Evolutionary conservation across 805 yeast species (phyloP).

Genomic region (Metschnikowia santaceciliae): DNA sequence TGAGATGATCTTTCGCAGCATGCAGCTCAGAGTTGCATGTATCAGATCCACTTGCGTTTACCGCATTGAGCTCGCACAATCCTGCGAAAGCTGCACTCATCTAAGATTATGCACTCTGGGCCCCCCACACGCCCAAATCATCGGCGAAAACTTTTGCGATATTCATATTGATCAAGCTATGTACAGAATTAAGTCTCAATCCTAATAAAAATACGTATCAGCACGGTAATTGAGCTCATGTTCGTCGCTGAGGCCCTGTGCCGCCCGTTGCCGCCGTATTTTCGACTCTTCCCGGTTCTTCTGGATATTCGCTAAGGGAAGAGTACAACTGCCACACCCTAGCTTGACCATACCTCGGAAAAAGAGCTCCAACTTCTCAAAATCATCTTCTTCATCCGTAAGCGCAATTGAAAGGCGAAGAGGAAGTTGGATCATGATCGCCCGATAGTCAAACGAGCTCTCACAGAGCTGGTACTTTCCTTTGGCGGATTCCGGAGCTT

Average conservation of each 20-base stretch:
- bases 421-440: conserved; percentile 24
- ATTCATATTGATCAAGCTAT: neutral
- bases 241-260: neutral
- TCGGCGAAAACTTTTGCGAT: neutral
- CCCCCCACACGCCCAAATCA: neutral
- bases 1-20: conserved; percentile 2
- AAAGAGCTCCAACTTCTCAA: conserved; percentile 23
- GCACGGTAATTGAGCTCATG: conserved; percentile 14
- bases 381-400: conserved; percentile 19
- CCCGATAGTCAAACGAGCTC: conserved; percentile 21
- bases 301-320: conserved; percentile 8
- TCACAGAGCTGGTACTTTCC: conserved; percentile 18
- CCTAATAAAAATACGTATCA: conserved; percentile 6
- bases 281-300: conserved; percentile 7
- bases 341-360: conserved; percentile 22
- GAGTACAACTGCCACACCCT: conserved; percentile 21
- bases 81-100: neutral
- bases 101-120: neutral
- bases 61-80: conserved; percentile 15
- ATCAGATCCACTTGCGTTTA: conserved; percentile 2
- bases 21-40: conserved; percentile 3
- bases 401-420: conserved; percentile 17
- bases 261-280: neutral
- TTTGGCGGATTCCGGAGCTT: conserved; percentile 15
- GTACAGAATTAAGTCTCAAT: neutral